Percentiles rank a stretch among this genome's conserved stretches.
phyloP scores from a whole-genome alignment of 2,329 filamentous ascomycete species.

The Xylaria sp. region DNA sequence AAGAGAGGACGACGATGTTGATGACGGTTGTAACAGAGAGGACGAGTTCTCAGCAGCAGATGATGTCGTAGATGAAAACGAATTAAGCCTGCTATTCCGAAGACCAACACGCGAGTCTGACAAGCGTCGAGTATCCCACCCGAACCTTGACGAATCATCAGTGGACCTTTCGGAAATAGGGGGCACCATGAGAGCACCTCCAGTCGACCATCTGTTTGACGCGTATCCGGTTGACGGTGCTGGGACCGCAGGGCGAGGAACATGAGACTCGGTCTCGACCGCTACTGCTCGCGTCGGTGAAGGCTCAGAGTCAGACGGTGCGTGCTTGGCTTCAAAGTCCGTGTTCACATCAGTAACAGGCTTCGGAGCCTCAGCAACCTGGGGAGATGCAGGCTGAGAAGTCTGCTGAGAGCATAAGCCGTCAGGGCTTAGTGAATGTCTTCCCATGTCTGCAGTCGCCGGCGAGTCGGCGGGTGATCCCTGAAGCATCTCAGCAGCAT shows the following conservation, averaged over 20 bases:
- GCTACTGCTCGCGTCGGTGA: constrained; percentile 23
- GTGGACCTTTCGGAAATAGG: constrained; percentile 35
- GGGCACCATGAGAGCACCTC: constrained; percentile 48
- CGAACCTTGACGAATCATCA: constrained; percentile 46
- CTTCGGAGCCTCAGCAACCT: constrained; percentile 6
- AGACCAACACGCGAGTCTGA: constrained; percentile 5
- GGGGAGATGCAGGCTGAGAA: constrained; percentile 23
- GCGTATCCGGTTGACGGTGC: constrained; percentile 46
- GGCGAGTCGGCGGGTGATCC: constrained; percentile 18
- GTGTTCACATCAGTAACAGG: constrained; percentile 5
- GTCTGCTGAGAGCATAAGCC: constrained; percentile 21
- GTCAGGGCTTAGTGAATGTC: constrained; percentile 19
- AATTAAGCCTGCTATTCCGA: constrained; percentile 35
- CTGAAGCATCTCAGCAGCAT: constrained; percentile 15
- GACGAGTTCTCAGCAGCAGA: constrained; percentile 37
- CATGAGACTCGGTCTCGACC: constrained; percentile 20
- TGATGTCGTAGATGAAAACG: constrained; percentile 40
- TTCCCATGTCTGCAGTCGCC: constrained; percentile 18
- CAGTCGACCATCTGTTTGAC: constrained; percentile 52
- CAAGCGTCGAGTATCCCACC: constrained; percentile 9
- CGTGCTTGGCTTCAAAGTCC: constrained; percentile 16
- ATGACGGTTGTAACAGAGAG: constrained; percentile 34
- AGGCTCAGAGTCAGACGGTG: constrained; percentile 20
- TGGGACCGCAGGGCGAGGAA: constrained; percentile 36
- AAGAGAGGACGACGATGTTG: constrained; percentile 47